Evolutionary conservation across 202 grass and related monocot species (phyloP).

Genomic region (Elaeis oleifera): DNA sequence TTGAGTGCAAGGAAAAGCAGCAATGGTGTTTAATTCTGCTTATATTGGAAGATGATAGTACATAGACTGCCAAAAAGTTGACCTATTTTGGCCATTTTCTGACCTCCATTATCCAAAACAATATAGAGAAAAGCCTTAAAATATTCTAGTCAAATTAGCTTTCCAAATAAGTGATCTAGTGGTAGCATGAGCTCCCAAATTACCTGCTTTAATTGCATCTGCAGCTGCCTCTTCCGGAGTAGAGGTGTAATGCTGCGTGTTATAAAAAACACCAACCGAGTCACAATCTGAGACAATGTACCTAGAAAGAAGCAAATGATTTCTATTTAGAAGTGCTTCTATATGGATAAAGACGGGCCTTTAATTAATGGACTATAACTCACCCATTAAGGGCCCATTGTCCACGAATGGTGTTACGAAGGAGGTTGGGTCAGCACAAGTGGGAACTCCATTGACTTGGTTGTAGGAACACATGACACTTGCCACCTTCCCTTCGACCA

Average conservation of each 20-base stretch:
- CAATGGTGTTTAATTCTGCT: too few relatives aligned
- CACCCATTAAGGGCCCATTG: slow-evolving; percentile 49
- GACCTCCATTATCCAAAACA: too few relatives aligned
- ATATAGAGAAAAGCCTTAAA: too few relatives aligned
- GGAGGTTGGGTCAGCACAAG: slow-evolving; percentile 62
- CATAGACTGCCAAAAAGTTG: too few relatives aligned
- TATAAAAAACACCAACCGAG: slow-evolving; percentile 69
- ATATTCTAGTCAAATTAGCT: too few relatives aligned
- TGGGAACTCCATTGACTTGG: slow-evolving; percentile 88
- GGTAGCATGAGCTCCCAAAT: background rate
- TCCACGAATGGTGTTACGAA: slow-evolving; percentile 26
- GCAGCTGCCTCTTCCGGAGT: slow-evolving; percentile 66
- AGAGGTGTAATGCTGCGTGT: slow-evolving; percentile 46
- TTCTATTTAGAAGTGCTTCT: too few relatives aligned
- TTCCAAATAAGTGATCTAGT: background rate
- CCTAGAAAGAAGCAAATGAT: slow-evolving; percentile 8
- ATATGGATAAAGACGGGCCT: too few relatives aligned
- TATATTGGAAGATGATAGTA: too few relatives aligned
- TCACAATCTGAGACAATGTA: slow-evolving; percentile 85
- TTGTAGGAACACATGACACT: slow-evolving; percentile 95
- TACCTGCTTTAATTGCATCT: slow-evolving; percentile 49
- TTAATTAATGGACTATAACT: background rate
- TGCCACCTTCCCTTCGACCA: slow-evolving; percentile 43
- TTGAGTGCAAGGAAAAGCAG: too few relatives aligned
- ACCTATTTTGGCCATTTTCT: too few relatives aligned